These are phyloP conservation scores for Diplocarpon rosae DNA, from an alignment of 2,329 filamentous ascomycete species.

Conservation along the genomic window DNA sequence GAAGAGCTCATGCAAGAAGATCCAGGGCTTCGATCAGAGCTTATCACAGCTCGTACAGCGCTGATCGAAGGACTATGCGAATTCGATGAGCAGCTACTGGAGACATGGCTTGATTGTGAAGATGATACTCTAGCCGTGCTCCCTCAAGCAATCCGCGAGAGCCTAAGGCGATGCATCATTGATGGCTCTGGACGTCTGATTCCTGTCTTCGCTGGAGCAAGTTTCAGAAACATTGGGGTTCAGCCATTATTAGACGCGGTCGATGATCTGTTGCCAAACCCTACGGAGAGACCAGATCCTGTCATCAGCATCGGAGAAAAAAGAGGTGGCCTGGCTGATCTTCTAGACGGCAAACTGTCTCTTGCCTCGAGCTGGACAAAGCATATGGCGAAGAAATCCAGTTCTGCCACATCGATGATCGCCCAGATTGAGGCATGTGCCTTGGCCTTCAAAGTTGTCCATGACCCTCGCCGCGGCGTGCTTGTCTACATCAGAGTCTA, in stretches of 20 bases:
- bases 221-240: conserved; percentile 87
- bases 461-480: conserved; percentile 74
- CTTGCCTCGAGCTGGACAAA: conserved; percentile 28
- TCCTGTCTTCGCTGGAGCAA: conserved; percentile 83
- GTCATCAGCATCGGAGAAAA: conserved; percentile 57
- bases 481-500: conserved; percentile 91
- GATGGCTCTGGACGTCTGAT: conserved; percentile 61
- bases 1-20: conserved; percentile 41
- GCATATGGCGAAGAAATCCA: conserved; percentile 29
- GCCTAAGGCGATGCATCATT: conserved; percentile 62
- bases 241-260: conserved; percentile 85
- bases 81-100: conserved; percentile 76
- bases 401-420: conserved; percentile 31
- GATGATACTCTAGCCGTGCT: conserved; percentile 62
- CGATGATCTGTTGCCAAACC: conserved; percentile 76
- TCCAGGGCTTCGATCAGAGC: conserved; percentile 46
- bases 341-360: conserved; percentile 35
- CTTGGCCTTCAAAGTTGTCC: conserved; percentile 84
- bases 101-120: conserved; percentile 68
- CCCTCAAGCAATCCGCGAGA: conserved; percentile 54
- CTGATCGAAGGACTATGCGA: conserved; percentile 80
- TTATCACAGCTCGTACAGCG: conserved; percentile 63
- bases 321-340: conserved; percentile 40
- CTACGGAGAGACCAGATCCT: conserved; percentile 67
- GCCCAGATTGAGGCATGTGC: conserved; percentile 51